Evolutionary conservation across 1,284 basidiomycete species (phyloP).

Genomic region (Leccinum subrobustum): DNA sequence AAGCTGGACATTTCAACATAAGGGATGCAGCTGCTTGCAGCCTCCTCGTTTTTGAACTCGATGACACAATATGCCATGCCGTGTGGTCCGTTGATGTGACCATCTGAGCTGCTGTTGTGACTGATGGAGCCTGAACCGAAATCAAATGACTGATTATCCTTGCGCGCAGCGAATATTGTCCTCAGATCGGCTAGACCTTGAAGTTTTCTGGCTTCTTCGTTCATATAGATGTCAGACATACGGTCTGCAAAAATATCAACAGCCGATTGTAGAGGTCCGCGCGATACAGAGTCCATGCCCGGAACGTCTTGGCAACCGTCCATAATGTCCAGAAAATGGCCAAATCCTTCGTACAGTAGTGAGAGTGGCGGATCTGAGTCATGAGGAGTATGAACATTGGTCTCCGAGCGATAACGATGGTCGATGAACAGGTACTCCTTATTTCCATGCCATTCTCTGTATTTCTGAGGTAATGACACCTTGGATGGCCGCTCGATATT

Average conservation of each 20-base stretch:
- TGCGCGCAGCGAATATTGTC: not conserved
- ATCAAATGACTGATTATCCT: not conserved
- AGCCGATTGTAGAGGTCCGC: not conserved
- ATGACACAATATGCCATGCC: not conserved
- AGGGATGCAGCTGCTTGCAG: too few species aligned
- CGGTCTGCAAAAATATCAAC: not conserved
- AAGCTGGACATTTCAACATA: not conserved
- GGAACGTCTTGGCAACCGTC: not conserved
- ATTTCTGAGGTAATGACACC: too few species aligned
- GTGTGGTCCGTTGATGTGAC: not conserved
- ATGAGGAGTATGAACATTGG: too few species aligned
- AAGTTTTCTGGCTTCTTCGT: not conserved
- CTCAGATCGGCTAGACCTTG: not conserved
- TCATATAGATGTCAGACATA: not conserved
- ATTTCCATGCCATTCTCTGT: too few species aligned
- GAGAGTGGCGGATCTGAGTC: too few species aligned
- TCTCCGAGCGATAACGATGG: too few species aligned
- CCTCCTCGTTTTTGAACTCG: too few species aligned
- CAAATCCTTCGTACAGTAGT: not conserved
- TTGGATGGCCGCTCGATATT: not conserved
- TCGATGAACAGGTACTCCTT: too few species aligned
- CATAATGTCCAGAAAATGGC: not conserved
- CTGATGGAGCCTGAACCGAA: not conserved
- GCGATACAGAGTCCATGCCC: not conserved
- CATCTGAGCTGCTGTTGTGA: not conserved